A percentile compares a stretch with the other conserved stretches of the same genome.
phyloP scores from a whole-genome alignment of 495 filamentous ascomycete genomes.

The Oidiodendron maius region DNA sequence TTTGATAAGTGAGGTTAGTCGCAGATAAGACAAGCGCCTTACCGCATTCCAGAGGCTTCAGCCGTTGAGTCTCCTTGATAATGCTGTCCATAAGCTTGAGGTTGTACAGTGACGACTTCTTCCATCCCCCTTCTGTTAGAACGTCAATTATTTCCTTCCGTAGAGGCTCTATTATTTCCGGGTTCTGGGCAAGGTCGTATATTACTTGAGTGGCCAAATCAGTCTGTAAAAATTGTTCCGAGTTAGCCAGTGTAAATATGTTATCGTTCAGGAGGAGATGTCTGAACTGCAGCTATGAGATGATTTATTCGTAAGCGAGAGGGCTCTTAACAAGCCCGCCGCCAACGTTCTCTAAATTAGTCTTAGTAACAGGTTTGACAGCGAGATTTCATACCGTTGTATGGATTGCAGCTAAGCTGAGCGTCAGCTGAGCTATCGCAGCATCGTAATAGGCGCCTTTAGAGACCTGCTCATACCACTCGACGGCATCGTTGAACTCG shows the following conservation, averaged over 20 bases:
- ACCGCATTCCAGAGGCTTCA: not conserved
- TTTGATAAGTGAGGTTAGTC: too few relatives aligned
- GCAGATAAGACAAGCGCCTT: constrained; percentile 25
- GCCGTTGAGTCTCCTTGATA: not conserved
- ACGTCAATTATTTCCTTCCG: not conserved
- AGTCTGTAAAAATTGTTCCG: too few relatives aligned
- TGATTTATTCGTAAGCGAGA: too few relatives aligned
- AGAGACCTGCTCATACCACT: constrained; percentile 29
- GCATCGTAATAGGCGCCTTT: constrained; percentile 23
- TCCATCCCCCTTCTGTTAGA: constrained; percentile 10
- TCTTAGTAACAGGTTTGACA: too few relatives aligned
- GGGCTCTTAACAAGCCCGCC: too few relatives aligned
- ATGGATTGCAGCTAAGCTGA: constrained; percentile 31
- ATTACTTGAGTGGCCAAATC: too few relatives aligned
- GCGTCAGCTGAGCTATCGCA: constrained; percentile 24
- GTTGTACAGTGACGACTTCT: not conserved
- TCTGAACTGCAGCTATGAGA: too few relatives aligned
- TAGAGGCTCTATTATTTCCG: not conserved
- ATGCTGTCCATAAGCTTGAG: not conserved
- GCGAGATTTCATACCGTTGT: constrained; percentile 31
- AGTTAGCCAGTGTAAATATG: too few relatives aligned
- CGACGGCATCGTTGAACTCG: constrained; percentile 27
- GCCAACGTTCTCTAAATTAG: too few relatives aligned
- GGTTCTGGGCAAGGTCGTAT: not conserved
- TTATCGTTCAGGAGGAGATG: too few relatives aligned